Base-by-base conservation (phyloP, 1,284 basidiomycete species). In the Ceratobasidium sp. region DNA sequence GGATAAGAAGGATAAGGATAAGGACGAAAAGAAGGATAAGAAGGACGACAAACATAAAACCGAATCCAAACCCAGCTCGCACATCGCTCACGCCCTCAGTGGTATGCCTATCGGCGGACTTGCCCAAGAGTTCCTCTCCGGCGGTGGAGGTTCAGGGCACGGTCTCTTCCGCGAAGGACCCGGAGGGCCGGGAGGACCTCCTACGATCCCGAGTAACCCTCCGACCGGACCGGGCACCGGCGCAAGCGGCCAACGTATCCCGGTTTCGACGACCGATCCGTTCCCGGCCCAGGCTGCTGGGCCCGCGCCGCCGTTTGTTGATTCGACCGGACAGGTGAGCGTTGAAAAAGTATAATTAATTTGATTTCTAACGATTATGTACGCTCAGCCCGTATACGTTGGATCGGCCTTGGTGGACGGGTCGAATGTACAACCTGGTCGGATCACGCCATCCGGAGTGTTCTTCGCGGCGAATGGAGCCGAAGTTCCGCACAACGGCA, bases 271-370 rank as follows among this genome's bases (percentile, higher is more conserved):
- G 23, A 73, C 71, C 26, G 71, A 73, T 20, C 23, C 71, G 71
- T 73, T 73, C 71, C 71, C 71, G 15, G 49, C 60, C 9, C 58
- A 63, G 18, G 56, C 71, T 2, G 71, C 71, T 2, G 71, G 71
- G 23, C 71, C 71, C 3, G 56, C 56, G 6, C 58, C 71, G 58
- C 71, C 71, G 23, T 73, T 73, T 53, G 58, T 63, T 13, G 71
- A 73, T 51, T 73, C 71, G 46, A 51, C 71, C 23, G 71, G 71
- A 10, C 71, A 73, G 71, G 71, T 73, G 23, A 18, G 58, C 63
- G n/a, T 28, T 10, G 20, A n/a, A n/a, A n/a, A n/a, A n/a, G n/a
- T n/a, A n/a, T n/a, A n/a, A n/a, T n/a, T n/a, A n/a, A n/a, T n/a
- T n/a, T n/a, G n/a, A n/a, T n/a, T 39, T 13, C 40, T n/a, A n/a